These are phyloP conservation scores for Colletotrichum sp. DNA, from an alignment of 2,329 filamentous ascomycete species.

Conservation along the genomic window DNA sequence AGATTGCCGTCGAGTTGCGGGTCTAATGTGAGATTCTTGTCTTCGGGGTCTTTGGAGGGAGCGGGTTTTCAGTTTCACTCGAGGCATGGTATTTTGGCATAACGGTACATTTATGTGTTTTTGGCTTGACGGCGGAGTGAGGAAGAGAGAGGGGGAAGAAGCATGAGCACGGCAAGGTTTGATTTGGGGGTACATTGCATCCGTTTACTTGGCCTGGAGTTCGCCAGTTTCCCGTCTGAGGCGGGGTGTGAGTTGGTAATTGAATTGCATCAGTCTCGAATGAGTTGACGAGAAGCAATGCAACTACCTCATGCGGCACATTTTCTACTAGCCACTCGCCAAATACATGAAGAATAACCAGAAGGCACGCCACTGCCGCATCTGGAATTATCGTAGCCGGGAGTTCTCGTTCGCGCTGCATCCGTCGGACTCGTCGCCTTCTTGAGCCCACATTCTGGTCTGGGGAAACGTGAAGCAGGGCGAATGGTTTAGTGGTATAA, in stretches of 20 bases:
- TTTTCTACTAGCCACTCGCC: fast-evolving
- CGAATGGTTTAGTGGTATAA: conserved; percentile 2
- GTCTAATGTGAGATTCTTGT: too few relatives aligned
- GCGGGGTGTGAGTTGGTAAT: not conserved
- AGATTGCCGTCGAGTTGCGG: conserved; percentile 22
- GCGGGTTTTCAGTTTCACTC: not conserved
- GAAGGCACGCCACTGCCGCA: not conserved
- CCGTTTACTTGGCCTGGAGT: not conserved
- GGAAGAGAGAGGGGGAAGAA: not conserved
- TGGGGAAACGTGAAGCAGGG: fast-evolving
- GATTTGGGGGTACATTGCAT: not conserved
- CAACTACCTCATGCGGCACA: fast-evolving
- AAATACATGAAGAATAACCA: fast-evolving
- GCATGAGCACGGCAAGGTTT: not conserved
- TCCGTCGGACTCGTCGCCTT: not conserved
- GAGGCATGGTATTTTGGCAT: not conserved
- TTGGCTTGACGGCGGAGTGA: too few relatives aligned
- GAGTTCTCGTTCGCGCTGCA: not conserved
- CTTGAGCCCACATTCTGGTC: fast-evolving
- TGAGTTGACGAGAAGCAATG: not conserved
- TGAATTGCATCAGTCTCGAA: not conserved
- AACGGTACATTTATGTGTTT: not conserved
- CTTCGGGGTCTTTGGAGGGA: too few relatives aligned
- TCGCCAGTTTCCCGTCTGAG: not conserved
- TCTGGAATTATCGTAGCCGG: not conserved